Evolutionary conservation across 495 filamentous ascomycete genomes (phyloP), one percentile per base, ranked within the genome.

Genomic region (Aspergillus bertholletiae): DNA sequence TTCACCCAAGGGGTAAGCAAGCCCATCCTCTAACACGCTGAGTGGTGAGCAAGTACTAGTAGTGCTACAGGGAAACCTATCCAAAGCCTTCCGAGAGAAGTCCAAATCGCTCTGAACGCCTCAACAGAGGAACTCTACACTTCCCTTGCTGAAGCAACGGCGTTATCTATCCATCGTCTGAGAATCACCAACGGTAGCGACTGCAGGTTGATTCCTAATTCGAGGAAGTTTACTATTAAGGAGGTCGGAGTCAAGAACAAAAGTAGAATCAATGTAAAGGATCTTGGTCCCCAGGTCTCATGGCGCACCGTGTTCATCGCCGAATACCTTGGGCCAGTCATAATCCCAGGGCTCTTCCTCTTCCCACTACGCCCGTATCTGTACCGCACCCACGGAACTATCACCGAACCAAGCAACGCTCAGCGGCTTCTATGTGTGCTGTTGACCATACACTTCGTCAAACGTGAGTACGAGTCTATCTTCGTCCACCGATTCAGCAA

Each of bases 401-500:
- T 84, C 66, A 68, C 73, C 47, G 64, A 66, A 28, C 82, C 87
- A 48, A 85, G 88, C 24, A 67, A 76, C 46, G 72, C 82, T 3
- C 92, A 96, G 66, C 80, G 79, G 53, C 76, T 95, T 18, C 80
- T 88, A 46, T 85, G 89, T 64, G 70, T 70, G 41, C 81, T 95
- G 48, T 80, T 94, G 58, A 80, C 78, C 49, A 65, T 87, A 26
- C 93, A 98, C 77, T 98, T 97, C 79, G 59, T 90, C 60, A 98
- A 98, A 78, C 91, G 94, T 63, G 95, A 97, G 74, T 83, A 87
- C 53, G 94, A 98, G 75, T 96, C 92, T 13, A 57, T 97, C 51
- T 96, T 92, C 72, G 83, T 98, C 53, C 94, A 98, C 79, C 89
- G 89, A 67, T 98, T 98, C 83, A 92, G 89, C 65, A 81, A 85